Evolutionary conservation across 2,329 filamentous ascomycete genomes (phyloP).

Genomic region (Diaporthe destruens): DNA sequence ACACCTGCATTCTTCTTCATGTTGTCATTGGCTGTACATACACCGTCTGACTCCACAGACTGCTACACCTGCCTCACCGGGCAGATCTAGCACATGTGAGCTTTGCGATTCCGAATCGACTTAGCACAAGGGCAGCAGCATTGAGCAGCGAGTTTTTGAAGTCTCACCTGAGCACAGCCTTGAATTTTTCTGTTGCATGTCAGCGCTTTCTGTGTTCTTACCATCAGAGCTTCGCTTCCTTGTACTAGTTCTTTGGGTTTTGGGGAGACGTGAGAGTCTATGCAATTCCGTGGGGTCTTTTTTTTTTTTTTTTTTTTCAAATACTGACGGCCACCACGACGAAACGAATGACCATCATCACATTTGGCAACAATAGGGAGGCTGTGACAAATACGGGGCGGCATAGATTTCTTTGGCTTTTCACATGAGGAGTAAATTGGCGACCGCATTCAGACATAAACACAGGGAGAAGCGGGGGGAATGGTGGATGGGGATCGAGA

Average conservation of each 20-base stretch:
- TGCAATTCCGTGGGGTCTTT: background rate
- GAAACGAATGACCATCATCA: slow-evolving; percentile 39
- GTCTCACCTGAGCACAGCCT: slow-evolving; percentile 16
- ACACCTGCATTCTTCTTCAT: background rate
- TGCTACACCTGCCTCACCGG: background rate
- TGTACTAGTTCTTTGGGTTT: background rate
- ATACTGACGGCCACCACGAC: slow-evolving; percentile 36
- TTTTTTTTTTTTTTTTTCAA: background rate
- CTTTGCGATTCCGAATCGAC: background rate
- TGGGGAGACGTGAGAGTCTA: background rate
- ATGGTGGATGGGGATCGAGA: background rate
- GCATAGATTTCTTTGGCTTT: slow-evolving; percentile 32
- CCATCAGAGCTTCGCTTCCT: background rate
- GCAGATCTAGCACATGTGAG: slow-evolving; percentile 4
- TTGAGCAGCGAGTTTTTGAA: slow-evolving; percentile 34
- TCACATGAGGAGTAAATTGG: background rate
- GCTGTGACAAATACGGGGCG: slow-evolving; percentile 21
- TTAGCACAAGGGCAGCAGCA: slow-evolving; percentile 17
- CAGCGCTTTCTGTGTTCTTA: slow-evolving; percentile 6
- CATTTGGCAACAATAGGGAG: slow-evolving; percentile 35
- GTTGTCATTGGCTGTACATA: slow-evolving; percentile 24
- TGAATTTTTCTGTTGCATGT: slow-evolving; percentile 18
- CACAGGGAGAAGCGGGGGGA: background rate
- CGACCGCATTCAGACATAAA: slow-evolving; percentile 28
- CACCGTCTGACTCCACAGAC: background rate